Evolutionary conservation across 768 basidiomycete species (phyloP), one percentile per base, ranked within the genome.

Genomic region (Pisolithus marmoratus): DNA sequence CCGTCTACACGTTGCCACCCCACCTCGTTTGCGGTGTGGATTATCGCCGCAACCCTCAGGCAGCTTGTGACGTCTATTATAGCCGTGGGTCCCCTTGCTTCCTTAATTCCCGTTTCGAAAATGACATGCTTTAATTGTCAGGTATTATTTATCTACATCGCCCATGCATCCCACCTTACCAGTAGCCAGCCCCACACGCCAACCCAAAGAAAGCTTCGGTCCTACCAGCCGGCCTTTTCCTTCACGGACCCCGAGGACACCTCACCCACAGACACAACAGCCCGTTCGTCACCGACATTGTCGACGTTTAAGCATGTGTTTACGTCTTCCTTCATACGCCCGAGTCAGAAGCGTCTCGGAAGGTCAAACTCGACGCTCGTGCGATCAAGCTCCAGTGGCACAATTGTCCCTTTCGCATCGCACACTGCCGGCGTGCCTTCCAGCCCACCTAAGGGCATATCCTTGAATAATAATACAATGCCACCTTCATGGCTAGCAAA

Each of bases 1-100:
- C n/a, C 15, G 11, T 31, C 54, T 2, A 49, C 54, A 9, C 45
- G 52, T 5, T 70, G 68, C 45, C 50, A 38, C 22, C 36, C 57
- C 0, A 48, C 44, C 26, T 4, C 58, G 3, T 82, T 80, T 74
- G 68, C 71, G 1, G 65, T 70, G 8, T 89, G 85, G 86, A 60
- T 84, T 20, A 68, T 69, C 38, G 71, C 82, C 8, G 72, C 82
- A 0, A 57, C 76, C 44, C 50, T 80, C 46, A 80, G 87, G 38
- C 64, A 86, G 29, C 59, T 74, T 9, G 45, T 86, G 22, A 87
- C 86, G 2, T 53, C 71, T 38, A 53, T 68, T 24, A 57, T 83
- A 46, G 64, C 80, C 49, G 87, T 89, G 60, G 64, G 85, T 75
- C 9, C 51, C 29, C 46, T 42, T 20, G 19, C 19, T 41, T 23